A percentile compares a stretch with the other conserved stretches of the same genome.
phyloP scores from a whole-genome alignment of 495 filamentous ascomycete genomes.

The Sabuloglossum arenarium region DNA sequence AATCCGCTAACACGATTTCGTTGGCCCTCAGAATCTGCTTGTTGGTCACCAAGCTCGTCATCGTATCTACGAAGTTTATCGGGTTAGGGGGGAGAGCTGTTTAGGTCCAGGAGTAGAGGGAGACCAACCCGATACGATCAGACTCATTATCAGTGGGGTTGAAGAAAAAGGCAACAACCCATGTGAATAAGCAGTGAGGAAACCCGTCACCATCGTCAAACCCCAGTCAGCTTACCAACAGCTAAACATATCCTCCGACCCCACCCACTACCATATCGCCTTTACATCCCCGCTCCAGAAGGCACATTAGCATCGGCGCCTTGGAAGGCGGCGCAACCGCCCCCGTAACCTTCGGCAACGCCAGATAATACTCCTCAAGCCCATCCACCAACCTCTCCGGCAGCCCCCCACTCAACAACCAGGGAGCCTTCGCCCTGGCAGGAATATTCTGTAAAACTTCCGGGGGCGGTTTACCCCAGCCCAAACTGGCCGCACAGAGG shows the following conservation, averaged over 20 bases:
- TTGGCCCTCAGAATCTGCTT: not conserved
- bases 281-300: no score
- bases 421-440: not conserved
- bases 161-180: no score
- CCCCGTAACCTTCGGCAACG: not conserved
- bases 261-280: no score
- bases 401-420: not conserved
- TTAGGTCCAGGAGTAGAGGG: constrained; percentile 27
- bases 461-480: not conserved
- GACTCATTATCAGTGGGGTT: no score
- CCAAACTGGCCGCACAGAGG: not conserved
- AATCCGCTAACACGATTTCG: not conserved
- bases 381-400: not conserved
- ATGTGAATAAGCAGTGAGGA: no score
- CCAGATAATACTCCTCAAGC: not conserved
- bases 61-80: constrained; percentile 15
- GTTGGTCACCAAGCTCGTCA: constrained; percentile 5
- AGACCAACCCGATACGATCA: constrained; percentile 17
- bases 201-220: no score
- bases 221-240: no score
- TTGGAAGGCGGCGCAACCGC: no score
- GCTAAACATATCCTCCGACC: no score
- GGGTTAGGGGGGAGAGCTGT: constrained; percentile 17
- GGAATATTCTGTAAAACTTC: not conserved
- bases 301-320: no score